Base-by-base conservation (phyloP, 495 filamentous ascomycete species). In the Penicillium diatomitis region DNA sequence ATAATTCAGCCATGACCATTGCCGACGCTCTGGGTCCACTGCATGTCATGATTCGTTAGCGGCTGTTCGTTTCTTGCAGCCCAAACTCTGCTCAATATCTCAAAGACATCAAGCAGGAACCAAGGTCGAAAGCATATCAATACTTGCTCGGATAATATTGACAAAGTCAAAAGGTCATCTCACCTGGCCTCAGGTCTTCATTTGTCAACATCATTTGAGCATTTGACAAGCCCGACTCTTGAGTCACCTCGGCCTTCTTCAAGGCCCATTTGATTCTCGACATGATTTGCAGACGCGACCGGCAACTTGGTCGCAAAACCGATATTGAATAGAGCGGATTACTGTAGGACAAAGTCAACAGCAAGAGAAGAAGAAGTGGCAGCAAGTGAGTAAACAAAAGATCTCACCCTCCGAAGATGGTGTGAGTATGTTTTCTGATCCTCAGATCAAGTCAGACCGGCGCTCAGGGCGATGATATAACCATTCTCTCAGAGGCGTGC, bases 181-280 rank as follows among this genome's bases (percentile, higher is more conserved):
- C 66, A 83, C 80, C 81, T 64, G 90, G 90, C 61, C 88, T 90
- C 54, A 96, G 74, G 66, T 96, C 90, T 67, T 85, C 67, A 64
- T 96, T 96, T 48, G 81, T 86, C 64, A 96, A 76, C 87, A 96
- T 91, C 60, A 95, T 70, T 72, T 96, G 86, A 31, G 86, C 77
- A 55, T 80, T 88, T 38, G 82, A 86, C 59, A 96, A 74, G 30
- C 88, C 90, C 4, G 85, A 80, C 70, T 94, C 89, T 52, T 73
- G 65, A 37, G 82, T 69, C 47, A 91, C 87, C 29, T 84, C 83
- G 34, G 88, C 55, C 70, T 83, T 88, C 41, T 66, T 50, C 36
- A 71, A 48, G 37, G 64, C 46, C 55, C 52, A 55, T 56, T 58
- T 63, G 28, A 72, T 35, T 20, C 48, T 61, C 36, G 57, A 48